phyloP scores from a whole-genome alignment of 805 yeast genomes.

The Spathaspora girioi region DNA sequence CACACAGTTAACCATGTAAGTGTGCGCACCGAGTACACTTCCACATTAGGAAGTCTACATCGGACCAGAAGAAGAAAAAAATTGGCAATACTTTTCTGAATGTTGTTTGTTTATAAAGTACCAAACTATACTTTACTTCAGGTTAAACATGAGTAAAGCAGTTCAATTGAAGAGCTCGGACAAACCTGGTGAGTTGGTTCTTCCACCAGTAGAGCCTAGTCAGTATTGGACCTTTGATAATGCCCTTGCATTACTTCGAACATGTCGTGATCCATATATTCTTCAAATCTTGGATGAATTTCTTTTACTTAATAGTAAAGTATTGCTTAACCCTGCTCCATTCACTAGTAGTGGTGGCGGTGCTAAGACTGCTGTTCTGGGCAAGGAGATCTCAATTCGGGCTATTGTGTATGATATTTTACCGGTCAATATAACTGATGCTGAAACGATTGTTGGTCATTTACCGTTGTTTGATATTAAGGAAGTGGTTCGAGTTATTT shows the following conservation, averaged over 20 bases:
- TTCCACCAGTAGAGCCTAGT: conserved; percentile 28
- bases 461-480: conserved; percentile 33
- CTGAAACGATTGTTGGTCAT: conserved; percentile 34
- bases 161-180: conserved; percentile 4
- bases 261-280: conserved; percentile 27
- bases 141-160: not conserved
- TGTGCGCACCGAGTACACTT: conserved; percentile 1
- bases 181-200: not conserved
- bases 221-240: conserved; percentile 39
- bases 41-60: conserved; percentile 14
- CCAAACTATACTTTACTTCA: not conserved
- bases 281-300: conserved; percentile 39
- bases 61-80: not conserved
- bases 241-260: conserved; percentile 30
- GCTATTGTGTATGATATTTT: conserved; percentile 35
- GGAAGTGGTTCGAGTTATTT: conserved; percentile 49
- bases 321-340: conserved; percentile 31
- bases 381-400: conserved; percentile 36
- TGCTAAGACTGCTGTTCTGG: conserved; percentile 1
- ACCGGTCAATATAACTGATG: conserved; percentile 30
- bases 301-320: conserved; percentile 25
- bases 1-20: not conserved
- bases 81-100: not conserved
- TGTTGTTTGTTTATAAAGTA: not conserved
- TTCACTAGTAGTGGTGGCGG: conserved; percentile 10